phyloP scores from a whole-genome alignment of 495 filamentous ascomycete species.

The Umbilicaria muhlenbergii region DNA sequence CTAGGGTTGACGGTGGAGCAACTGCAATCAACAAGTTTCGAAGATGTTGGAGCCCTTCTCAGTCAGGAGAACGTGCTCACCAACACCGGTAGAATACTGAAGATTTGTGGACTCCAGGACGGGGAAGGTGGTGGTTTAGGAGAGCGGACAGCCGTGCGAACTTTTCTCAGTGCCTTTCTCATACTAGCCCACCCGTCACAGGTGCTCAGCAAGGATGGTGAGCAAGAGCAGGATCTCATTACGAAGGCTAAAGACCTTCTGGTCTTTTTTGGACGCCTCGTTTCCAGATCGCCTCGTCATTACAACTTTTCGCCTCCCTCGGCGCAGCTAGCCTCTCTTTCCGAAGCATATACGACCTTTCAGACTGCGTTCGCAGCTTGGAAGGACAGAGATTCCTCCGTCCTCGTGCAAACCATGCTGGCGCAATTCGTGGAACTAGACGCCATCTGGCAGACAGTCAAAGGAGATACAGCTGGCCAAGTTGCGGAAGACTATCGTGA shows the following conservation, averaged over 20 bases:
- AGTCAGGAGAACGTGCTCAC: constrained; percentile 56
- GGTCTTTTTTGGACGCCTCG: constrained; percentile 62
- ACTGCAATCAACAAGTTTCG: constrained; percentile 63
- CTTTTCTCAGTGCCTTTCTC: constrained; percentile 82
- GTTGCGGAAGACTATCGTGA: constrained; percentile 82
- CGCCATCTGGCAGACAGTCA: constrained; percentile 91
- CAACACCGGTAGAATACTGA: constrained; percentile 55
- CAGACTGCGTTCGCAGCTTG: constrained; percentile 86
- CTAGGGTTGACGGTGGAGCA: constrained; percentile 60
- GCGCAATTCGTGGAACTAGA: constrained; percentile 91
- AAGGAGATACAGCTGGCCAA: constrained; percentile 69
- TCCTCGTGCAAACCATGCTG: constrained; percentile 86
- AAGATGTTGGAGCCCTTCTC: constrained; percentile 64
- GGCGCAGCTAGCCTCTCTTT: constrained; percentile 42
- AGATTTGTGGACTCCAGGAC: constrained; percentile 61
- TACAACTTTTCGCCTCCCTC: constrained; percentile 43
- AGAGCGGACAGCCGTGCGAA: constrained; percentile 67
- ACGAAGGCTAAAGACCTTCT: constrained; percentile 76
- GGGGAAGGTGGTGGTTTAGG: constrained; percentile 50
- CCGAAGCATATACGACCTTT: constrained; percentile 63
- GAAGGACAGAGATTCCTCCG: constrained; percentile 83
- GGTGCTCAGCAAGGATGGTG: constrained; percentile 71
- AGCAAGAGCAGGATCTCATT: constrained; percentile 81
- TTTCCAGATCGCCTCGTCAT: constrained; percentile 35
- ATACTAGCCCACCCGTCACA: constrained; percentile 87